A percentile compares a stretch with the other conserved stretches of the same genome.
phyloP scores from a whole-genome alignment of 768 basidiomycete species.

The Leucosporidium yakuticum region DNA sequence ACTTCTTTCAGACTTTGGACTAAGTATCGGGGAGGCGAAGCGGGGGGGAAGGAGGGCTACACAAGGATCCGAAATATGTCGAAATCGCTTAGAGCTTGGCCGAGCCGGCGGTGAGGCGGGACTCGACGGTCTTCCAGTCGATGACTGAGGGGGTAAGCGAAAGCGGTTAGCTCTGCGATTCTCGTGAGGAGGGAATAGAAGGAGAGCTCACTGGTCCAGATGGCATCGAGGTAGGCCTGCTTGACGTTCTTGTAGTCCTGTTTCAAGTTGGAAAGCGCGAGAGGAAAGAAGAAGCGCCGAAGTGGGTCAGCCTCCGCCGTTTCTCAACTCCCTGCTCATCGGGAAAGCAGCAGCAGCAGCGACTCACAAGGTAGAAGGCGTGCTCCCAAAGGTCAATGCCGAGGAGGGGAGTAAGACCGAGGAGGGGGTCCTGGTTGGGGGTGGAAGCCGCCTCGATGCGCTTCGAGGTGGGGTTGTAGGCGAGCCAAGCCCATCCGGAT shows the following conservation, averaged over 20 bases:
- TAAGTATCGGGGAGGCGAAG: too few relatives aligned
- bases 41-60: too few relatives aligned
- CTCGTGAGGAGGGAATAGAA: too few relatives aligned
- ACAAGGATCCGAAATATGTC: too few relatives aligned
- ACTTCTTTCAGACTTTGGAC: too few relatives aligned
- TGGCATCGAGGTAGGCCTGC: conserved; percentile 84
- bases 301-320: neutral
- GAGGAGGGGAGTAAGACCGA: conserved; percentile 81
- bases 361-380: conserved; percentile 56
- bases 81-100: too few relatives aligned
- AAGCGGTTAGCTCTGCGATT: too few relatives aligned
- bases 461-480: conserved; percentile 40
- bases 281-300: conserved; percentile 31
- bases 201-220: conserved; percentile 54
- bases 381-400: conserved; percentile 99
- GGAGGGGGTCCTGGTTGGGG: conserved; percentile 83
- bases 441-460: conserved; percentile 88
- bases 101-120: conserved; percentile 15
- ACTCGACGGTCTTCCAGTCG: conserved; percentile 88
- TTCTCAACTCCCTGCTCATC: too few relatives aligned
- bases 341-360: conserved; percentile 51
- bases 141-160: conserved; percentile 53
- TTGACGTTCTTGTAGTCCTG: conserved; percentile 65
- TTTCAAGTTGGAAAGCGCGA: conserved; percentile 35
- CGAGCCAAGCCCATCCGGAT: conserved; percentile 98